A percentile compares a stretch with the other conserved stretches of the same genome.
phyloP scores from a whole-genome alignment of 805 yeast genomes.

The Schwanniomyces yamadae region DNA sequence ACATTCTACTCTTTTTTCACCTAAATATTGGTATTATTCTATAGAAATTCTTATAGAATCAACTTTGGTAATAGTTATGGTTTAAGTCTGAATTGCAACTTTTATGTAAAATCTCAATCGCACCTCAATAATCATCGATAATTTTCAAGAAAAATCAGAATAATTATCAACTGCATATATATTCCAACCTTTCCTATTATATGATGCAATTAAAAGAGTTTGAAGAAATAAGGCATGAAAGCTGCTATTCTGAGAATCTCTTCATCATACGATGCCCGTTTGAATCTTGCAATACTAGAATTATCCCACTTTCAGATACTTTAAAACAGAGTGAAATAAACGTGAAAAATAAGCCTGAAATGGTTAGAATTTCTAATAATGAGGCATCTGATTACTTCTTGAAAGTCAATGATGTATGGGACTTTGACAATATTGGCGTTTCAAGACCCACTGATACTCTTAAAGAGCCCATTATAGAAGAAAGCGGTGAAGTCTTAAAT shows the following conservation, averaged over 20 bases:
- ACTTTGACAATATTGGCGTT: conserved; percentile 76
- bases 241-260: background rate
- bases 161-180: too few species aligned
- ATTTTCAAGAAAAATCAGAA: background rate
- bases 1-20: background rate
- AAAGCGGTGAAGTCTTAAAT: conserved; percentile 13
- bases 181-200: too few species aligned
- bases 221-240: background rate
- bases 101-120: too few species aligned
- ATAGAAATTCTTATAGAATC: background rate
- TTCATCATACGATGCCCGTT: conserved; percentile 21
- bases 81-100: too few species aligned
- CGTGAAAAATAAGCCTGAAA: conserved; percentile 27
- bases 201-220: conserved; percentile 2
- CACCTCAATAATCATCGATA: background rate
- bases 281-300: conserved; percentile 17
- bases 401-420: conserved; percentile 64
- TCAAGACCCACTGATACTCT: conserved; percentile 43
- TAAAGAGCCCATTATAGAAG: conserved; percentile 20
- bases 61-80: too few species aligned
- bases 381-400: conserved; percentile 30
- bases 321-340: conserved; percentile 6
- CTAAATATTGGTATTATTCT: too few species aligned
- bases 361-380: conserved; percentile 19
- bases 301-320: conserved; percentile 6